Evolutionary conservation across 805 yeast species (phyloP).

Genomic region (Geotrichum ghanense): DNA sequence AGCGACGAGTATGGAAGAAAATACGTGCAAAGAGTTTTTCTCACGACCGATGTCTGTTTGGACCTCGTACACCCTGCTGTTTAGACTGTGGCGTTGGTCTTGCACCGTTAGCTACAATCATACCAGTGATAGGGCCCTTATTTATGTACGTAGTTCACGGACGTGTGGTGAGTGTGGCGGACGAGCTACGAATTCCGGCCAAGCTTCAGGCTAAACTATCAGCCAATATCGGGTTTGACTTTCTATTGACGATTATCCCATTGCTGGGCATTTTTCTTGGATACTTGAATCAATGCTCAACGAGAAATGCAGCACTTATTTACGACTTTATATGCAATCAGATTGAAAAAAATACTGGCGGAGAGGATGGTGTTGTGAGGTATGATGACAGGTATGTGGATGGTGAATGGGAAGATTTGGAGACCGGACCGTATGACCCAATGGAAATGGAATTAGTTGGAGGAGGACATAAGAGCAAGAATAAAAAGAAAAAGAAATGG

Average conservation of each 20-base stretch:
- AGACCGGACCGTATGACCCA: not conserved
- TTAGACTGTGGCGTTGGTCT: slow-evolving; percentile 66
- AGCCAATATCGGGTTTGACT: slow-evolving; percentile 63
- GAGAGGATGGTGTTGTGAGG: not conserved
- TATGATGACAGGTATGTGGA: not conserved
- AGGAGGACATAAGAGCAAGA: too few relatives aligned
- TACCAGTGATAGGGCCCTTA: slow-evolving; percentile 81
- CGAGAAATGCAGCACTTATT: slow-evolving; percentile 77
- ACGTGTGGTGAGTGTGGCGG: slow-evolving; percentile 51
- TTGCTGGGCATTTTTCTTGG: slow-evolving; percentile 63
- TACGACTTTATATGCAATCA: slow-evolving; percentile 35
- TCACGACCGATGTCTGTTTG: slow-evolving; percentile 75
- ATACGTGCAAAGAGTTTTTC: slow-evolving; percentile 76
- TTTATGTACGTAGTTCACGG: slow-evolving; percentile 72
- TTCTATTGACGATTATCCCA: slow-evolving; percentile 69
- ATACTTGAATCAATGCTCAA: slow-evolving; percentile 79
- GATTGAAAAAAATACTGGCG: slow-evolving; percentile 10
- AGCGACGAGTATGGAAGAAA: slow-evolving; percentile 57
- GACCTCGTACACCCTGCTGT: slow-evolving; percentile 40
- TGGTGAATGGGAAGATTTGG: not conserved
- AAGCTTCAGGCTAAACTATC: slow-evolving; percentile 57
- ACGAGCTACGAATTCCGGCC: slow-evolving; percentile 45
- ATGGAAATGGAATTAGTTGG: not conserved
- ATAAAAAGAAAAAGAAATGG: too few relatives aligned
- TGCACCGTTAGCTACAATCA: slow-evolving; percentile 57